Evolutionary conservation across 139 green algal genomes (phyloP), one percentile per base, ranked within the genome.

Genomic region (Picochlorum costavermella): DNA sequence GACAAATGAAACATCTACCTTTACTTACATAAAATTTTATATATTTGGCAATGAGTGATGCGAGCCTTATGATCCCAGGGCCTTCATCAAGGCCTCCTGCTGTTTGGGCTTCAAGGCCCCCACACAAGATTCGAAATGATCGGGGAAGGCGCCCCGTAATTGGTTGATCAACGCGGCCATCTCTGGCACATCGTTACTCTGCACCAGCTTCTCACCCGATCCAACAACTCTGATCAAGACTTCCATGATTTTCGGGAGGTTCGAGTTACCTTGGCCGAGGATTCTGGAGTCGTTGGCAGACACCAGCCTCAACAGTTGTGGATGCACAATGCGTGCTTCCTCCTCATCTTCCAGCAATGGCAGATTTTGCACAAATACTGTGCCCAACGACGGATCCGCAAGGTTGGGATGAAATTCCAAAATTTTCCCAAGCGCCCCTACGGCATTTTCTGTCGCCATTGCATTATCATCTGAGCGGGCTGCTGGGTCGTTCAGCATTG

Each of bases 391-490:
- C 1, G 70, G 40, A 40, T 76, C 68, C 31, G 75, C 33, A 8
- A 44, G 46, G 2, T 29, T 57, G 2, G 61, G 55, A 25, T 63
- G 63, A 63, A 66, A 53, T 61, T 80, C 60, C 29, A 84, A 46
- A 45, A 79, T 63, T 60, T 87, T 88, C 53, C 83, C 88, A 67
- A 96, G 76, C 1, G 84, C 71, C 1, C 68, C 68, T 12, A 90
- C 51, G 0, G 84, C 86, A 66, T 96, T 96, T 67, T 96, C 89
- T 8, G 82, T 88, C 3, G 84, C 85, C 55, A 80, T 74, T 70
- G 82, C 79, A 63, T 90, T 87, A 44, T 88, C 79, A 2, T 88
- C 71, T 17, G 31, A 51, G 45, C 72, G 64, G n/a, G 73, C 85
- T 36, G 73, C 67, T 25, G 71, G 70, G 23, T 67, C 65, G 33